Percentiles rank a stretch among this genome's conserved stretches.
phyloP scores from a whole-genome alignment of 768 basidiomycete genomes.

The Psilocybe subaeruginosa region DNA sequence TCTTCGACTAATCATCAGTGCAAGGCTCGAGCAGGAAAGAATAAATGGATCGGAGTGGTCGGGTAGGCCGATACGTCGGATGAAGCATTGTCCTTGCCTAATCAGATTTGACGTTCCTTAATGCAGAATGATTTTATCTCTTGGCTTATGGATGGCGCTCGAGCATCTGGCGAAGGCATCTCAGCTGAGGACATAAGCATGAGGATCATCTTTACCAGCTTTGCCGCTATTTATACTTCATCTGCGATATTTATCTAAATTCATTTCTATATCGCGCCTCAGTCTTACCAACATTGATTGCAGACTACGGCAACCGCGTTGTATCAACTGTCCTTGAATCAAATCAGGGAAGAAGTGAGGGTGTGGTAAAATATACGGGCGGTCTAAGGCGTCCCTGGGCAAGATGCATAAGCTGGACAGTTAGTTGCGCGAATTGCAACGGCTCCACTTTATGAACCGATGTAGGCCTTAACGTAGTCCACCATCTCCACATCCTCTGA shows the following conservation, averaged over 20 bases:
- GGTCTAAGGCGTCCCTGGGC: constrained; percentile 34
- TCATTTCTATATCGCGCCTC: background rate
- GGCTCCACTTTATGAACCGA: constrained; percentile 13
- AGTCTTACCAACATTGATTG: background rate
- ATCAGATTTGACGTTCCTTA: background rate
- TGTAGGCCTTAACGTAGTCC: background rate
- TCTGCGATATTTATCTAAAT: constrained; percentile 34
- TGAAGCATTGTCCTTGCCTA: too few relatives aligned
- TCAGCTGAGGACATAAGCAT: constrained; percentile 30
- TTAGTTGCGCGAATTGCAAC: constrained; percentile 42
- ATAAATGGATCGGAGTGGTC: constrained; percentile 27
- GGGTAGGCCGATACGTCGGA: constrained; percentile 28
- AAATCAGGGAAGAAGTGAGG: constrained; percentile 48
- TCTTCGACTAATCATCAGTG: constrained; percentile 29
- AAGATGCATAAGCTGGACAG: constrained; percentile 48
- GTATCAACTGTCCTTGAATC: constrained; percentile 37
- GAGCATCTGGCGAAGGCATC: constrained; percentile 25
- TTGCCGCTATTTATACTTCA: constrained; percentile 46
- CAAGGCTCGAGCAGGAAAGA: constrained; percentile 23
- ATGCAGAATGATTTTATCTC: constrained; percentile 46
- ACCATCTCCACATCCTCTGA: too few relatives aligned
- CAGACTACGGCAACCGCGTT: constrained; percentile 40
- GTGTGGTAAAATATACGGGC: constrained; percentile 37
- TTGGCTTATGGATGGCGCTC: constrained; percentile 47
- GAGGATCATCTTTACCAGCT: constrained; percentile 41